A percentile compares a stretch with the other conserved stretches of the same genome.
Conservation (phyloP, 2,329 filamentous ascomycete species). For the Gremmenia infestans region DNA sequence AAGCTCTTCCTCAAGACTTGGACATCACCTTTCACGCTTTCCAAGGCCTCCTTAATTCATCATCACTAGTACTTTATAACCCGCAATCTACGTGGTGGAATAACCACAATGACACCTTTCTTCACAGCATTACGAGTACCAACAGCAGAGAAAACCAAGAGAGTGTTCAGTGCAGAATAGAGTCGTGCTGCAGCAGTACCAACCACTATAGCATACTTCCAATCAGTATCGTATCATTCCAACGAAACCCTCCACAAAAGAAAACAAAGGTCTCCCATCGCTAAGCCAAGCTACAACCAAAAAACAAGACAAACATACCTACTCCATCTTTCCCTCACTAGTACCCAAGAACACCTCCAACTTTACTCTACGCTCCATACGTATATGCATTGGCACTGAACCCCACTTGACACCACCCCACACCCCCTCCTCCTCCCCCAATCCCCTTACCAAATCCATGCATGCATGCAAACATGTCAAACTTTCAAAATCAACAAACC, state of each 20-base stretch:
- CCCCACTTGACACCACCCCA: too few relatives aligned
- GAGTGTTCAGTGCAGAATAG: conserved; percentile 15
- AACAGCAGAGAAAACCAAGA: conserved; percentile 21
- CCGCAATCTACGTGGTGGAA: conserved; percentile 24
- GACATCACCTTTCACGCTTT: conserved; percentile 23
- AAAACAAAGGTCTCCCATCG: neutral
- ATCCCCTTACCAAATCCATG: too few relatives aligned
- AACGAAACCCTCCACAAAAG: neutral
- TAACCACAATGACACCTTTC: conserved; percentile 21
- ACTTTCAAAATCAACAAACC: neutral
- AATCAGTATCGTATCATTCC: neutral
- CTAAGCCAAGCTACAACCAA: neutral
- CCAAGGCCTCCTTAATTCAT: conserved; percentile 12
- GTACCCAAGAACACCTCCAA: conserved; percentile 23
- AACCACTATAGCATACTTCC: conserved; percentile 17
- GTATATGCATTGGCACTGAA: conserved; percentile 14
- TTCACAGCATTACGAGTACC: conserved; percentile 17
- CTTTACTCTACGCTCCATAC: conserved; percentile 21
- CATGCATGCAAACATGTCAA: neutral
- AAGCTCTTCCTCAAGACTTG: conserved; percentile 10
- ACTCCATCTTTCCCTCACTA: conserved; percentile 5
- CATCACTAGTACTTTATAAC: conserved; percentile 7
- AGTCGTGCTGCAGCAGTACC: conserved; percentile 21
- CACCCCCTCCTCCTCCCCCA: too few relatives aligned
- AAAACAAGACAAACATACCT: conserved; percentile 6